A percentile compares a stretch with the other conserved stretches of the same genome.
Evolutionary conservation across 768 basidiomycete genomes (phyloP).

Genomic region (Royoungia palumana): DNA sequence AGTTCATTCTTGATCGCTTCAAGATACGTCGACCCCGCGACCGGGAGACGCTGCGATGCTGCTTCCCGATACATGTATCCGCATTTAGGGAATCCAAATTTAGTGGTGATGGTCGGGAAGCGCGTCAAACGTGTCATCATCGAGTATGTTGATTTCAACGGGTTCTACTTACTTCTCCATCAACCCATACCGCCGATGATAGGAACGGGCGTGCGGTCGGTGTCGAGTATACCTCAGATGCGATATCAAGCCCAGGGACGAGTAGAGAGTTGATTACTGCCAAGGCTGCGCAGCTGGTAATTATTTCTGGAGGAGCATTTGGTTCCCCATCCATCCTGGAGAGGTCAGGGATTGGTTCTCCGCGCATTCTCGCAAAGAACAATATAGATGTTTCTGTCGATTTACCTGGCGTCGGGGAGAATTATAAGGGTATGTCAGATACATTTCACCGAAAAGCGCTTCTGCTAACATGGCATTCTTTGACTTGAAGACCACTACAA

Average conservation of each 20-base stretch:
- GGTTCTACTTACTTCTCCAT: not conserved
- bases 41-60: conserved; percentile 31
- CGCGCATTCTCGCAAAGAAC: conserved; percentile 42
- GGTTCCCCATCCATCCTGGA: conserved; percentile 57
- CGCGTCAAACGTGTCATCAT: conserved; percentile 36
- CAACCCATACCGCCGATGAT: not conserved
- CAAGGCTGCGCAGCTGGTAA: conserved; percentile 39
- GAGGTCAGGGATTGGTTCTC: conserved; percentile 66
- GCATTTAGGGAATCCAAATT: conserved; percentile 26
- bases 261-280: conserved; percentile 13
- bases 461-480: no score
- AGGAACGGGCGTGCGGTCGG: conserved; percentile 38
- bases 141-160: conserved; percentile 25
- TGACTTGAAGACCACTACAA: conserved; percentile 28
- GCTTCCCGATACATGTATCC: conserved; percentile 40
- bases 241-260: conserved; percentile 17
- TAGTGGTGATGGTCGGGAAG: conserved; percentile 32
- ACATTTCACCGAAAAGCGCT: rapidly evolving
- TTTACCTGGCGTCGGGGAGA: conserved; percentile 75
- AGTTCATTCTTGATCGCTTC: not conserved
- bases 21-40: conserved; percentile 53
- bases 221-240: conserved; percentile 35
- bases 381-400: conserved; percentile 52
- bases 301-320: conserved; percentile 52
- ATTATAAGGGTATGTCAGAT: conserved; percentile 49